phyloP scores from a whole-genome alignment of 805 yeast genomes.

The Maudiozyma barnettii region DNA sequence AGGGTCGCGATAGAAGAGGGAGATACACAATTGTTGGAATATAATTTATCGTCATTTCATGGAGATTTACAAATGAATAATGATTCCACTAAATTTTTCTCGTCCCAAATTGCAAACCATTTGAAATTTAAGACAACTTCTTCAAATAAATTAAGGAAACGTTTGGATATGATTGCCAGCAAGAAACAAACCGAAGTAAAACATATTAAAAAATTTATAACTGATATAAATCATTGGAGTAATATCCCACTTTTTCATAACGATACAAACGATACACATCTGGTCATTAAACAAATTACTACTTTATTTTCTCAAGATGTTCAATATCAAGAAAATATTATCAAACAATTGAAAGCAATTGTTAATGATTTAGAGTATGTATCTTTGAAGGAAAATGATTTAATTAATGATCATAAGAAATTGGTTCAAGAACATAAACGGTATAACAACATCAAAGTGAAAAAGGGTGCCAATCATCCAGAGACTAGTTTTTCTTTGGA shows the following conservation, averaged over 20 bases:
- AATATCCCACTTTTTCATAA: not conserved
- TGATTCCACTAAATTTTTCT: not conserved
- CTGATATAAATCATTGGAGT: constrained; percentile 4
- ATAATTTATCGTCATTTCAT: not conserved
- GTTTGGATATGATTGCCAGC: not conserved
- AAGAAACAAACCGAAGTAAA: constrained; percentile 1
- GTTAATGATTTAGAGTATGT: constrained; percentile 18
- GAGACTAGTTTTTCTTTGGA: constrained; percentile 19
- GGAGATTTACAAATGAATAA: not conserved
- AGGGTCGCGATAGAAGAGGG: too few species aligned
- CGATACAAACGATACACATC: constrained; percentile 1
- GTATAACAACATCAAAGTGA: constrained; percentile 12
- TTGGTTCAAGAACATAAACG: constrained; percentile 12
- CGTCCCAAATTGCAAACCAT: not conserved
- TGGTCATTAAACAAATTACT: constrained; percentile 13
- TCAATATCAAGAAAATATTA: constrained; percentile 15
- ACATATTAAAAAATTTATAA: not conserved
- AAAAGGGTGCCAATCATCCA: constrained; percentile 17
- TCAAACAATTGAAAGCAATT: constrained; percentile 11
- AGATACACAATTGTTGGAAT: constrained; percentile 3
- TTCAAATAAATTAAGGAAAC: not conserved
- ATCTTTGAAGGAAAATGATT: constrained; percentile 18
- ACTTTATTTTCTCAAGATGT: constrained; percentile 17
- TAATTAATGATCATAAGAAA: constrained; percentile 14
- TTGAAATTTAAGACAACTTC: not conserved